These are phyloP conservation scores for Vigna radiata DNA, from an alignment of 306 rosid species.

Conservation along the genomic window DNA sequence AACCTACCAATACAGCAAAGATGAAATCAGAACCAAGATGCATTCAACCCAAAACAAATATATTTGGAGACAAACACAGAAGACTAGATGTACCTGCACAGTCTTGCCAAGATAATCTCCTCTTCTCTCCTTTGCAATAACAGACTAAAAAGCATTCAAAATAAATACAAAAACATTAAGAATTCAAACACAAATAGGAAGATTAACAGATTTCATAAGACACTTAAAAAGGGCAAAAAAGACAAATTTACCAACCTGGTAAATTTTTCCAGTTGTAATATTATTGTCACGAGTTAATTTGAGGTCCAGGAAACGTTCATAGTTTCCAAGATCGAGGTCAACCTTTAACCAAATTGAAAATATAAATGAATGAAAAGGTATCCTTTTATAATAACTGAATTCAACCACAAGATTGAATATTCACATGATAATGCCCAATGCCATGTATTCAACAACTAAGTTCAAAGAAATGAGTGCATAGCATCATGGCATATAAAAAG, in stretches of 20 bases:
- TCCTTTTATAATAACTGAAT: conserved; percentile 14
- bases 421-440: background rate
- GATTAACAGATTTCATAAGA: background rate
- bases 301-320: conserved; percentile 76
- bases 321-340: conserved; percentile 91
- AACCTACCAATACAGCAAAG: conserved; percentile 51
- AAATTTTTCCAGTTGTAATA: conserved; percentile 80
- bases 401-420: conserved; percentile 17
- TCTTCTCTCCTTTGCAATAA: conserved; percentile 75
- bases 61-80: conserved; percentile 17
- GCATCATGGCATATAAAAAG: conserved; percentile 3
- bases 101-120: conserved; percentile 84
- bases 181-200: conserved; percentile 7
- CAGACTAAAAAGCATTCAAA: conserved; percentile 59
- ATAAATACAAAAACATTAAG: conserved; percentile 1
- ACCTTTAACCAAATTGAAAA: conserved; percentile 59
- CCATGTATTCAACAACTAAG: background rate
- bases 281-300: conserved; percentile 70
- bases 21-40: conserved; percentile 42
- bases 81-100: conserved; percentile 40
- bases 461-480: conserved; percentile 9
- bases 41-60: conserved; percentile 3
- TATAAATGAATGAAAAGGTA: conserved; percentile 9
- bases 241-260: conserved; percentile 56
- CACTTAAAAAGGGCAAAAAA: background rate